Conservation (phyloP, 2,329 filamentous ascomycete species). For the Fusarium hainanense region DNA sequence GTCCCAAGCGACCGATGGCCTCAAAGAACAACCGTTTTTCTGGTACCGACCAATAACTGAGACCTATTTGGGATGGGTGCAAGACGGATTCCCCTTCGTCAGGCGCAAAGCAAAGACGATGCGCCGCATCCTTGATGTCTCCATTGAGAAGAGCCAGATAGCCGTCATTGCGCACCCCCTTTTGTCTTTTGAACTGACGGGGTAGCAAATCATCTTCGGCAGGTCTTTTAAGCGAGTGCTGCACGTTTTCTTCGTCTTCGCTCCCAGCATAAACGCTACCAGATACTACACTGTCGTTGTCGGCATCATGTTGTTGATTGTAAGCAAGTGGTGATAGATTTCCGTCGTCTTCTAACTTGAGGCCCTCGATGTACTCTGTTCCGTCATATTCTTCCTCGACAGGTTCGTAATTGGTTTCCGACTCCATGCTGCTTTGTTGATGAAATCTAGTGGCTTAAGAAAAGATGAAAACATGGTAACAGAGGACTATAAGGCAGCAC, state of each 20-base stretch:
- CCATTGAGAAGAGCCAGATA: constrained; percentile 67
- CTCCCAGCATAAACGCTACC: constrained; percentile 29
- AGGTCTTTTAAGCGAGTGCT: constrained; percentile 47
- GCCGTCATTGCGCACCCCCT: constrained; percentile 55
- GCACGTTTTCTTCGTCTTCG: constrained; percentile 25
- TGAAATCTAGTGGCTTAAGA: constrained; percentile 34
- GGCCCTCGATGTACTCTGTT: neutral
- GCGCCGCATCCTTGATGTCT: constrained; percentile 66
- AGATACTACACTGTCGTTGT: constrained; percentile 19
- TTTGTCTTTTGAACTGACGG: constrained; percentile 59
- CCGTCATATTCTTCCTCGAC: constrained; percentile 29
- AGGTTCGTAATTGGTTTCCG: constrained; percentile 39
- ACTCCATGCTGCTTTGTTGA: constrained; percentile 48
- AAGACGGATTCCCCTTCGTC: constrained; percentile 46
- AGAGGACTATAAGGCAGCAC: constrained; percentile 3
- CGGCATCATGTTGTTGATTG: constrained; percentile 3
- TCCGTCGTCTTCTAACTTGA: constrained; percentile 21
- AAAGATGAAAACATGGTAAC: constrained; percentile 47
- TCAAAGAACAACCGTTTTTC: constrained; percentile 81
- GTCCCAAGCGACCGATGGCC: constrained; percentile 71
- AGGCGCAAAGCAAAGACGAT: constrained; percentile 49
- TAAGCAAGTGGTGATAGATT: neutral
- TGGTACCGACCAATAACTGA: constrained; percentile 72
- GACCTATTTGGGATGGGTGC: constrained; percentile 70
- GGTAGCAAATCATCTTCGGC: constrained; percentile 39